phyloP scores from a whole-genome alignment of 1,284 basidiomycete genomes.

The Moesziomyces parantarcticus region DNA sequence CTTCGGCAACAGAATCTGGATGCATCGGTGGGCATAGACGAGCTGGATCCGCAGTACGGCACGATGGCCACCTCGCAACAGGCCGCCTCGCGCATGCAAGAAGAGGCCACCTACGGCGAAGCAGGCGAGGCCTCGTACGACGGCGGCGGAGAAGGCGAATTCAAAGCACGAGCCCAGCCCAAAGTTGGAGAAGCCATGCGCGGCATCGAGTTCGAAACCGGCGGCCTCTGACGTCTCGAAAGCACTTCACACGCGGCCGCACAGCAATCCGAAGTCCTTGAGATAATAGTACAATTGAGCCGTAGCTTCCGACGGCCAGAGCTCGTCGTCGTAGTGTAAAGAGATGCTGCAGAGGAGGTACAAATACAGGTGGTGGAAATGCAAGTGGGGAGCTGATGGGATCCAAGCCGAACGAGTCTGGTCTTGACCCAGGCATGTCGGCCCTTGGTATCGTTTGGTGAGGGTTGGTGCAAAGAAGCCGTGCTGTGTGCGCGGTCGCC shows the following conservation, averaged over 20 bases:
- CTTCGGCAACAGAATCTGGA: constrained; percentile 38
- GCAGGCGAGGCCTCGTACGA: constrained; percentile 25
- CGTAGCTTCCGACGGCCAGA: neutral
- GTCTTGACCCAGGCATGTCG: no score
- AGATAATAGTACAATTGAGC: constrained; percentile 34
- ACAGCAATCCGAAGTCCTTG: neutral
- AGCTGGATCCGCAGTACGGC: constrained; percentile 25
- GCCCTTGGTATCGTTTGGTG: neutral
- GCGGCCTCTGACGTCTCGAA: constrained; percentile 5
- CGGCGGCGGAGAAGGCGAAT: constrained; percentile 39
- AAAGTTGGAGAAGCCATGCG: constrained; percentile 50
- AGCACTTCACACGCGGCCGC: neutral
- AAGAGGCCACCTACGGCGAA: constrained; percentile 39
- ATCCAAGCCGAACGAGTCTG: no score
- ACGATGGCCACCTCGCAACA: constrained; percentile 17
- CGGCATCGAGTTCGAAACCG: constrained; percentile 49
- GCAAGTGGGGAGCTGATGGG: constrained; percentile 4
- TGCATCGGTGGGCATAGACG: constrained; percentile 36
- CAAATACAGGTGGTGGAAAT: constrained; percentile 32
- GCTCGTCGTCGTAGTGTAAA: constrained; percentile 9
- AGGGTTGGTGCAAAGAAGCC: no score
- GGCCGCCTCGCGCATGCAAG: constrained; percentile 27
- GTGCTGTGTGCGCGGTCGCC: no score
- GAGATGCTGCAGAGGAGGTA: constrained; percentile 20
- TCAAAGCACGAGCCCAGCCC: constrained; percentile 47